Evolutionary conservation across 2,329 filamentous ascomycete genomes (phyloP), one percentile per base, ranked within the genome.

Genomic region (Alternaria sp.): DNA sequence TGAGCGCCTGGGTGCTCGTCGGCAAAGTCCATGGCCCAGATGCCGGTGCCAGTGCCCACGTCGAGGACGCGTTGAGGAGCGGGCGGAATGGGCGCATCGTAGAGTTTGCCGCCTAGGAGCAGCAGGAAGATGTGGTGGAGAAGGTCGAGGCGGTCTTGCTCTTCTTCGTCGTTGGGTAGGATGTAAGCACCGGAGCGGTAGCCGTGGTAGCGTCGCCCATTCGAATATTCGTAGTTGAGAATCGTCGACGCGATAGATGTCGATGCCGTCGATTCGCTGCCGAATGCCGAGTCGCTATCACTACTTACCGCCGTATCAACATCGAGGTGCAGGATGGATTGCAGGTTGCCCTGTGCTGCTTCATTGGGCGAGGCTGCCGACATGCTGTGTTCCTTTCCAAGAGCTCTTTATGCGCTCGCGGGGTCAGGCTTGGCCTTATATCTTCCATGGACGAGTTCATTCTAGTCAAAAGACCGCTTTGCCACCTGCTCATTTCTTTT

Each of bases 41-140:
- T 78, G 33, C 77, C 76, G 0, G 77, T 78, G 24, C 76, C 73
- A 0, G 79, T 80, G 24, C 79, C 79, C 5, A 81, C 61, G 60
- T 77, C 75, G 24, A 77, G 71, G 11, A 76, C 70, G 26, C 73
- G 62, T 31, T 53, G 45, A 5, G 68, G 66, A 4, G 67, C 51
- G 11, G 57, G 39, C 14, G 57, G 21, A 14, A 77, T 55, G 17
- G 75, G 76, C 13, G 73, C 74, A 23, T 72, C 65, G 67, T 72
- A 71, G n/a, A 78, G 73, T 51, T 75, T 75, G 29, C 75, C 75
- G 44, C 66, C 66, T 21, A 79, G 69, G 41, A 77, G 65, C 23
- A 78, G 66, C 39, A 71, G 67, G 64, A 73, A 77, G 55, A 77
- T 74, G 69, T 77, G 75, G 65, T 78, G 75, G 39, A 77, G 64